These are phyloP conservation scores for Dictyostelium purpureum DNA, from an alignment of 78 protist genomes.

Conservation along the genomic window DNA sequence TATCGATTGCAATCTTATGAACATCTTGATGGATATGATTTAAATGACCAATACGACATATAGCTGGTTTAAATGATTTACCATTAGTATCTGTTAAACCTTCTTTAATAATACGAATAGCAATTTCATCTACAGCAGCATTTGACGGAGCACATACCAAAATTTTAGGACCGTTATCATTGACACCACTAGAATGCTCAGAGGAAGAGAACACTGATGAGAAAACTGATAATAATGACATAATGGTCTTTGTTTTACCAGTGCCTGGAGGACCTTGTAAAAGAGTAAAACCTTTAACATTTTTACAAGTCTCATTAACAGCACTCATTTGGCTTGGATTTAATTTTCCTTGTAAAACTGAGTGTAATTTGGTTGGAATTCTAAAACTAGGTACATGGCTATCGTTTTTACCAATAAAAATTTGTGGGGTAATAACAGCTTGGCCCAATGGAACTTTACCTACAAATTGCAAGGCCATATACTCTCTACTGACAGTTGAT, in stretches of 20 bases:
- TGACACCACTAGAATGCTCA: not conserved
- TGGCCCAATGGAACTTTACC: slow-evolving; percentile 44
- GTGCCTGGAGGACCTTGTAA: slow-evolving; percentile 91
- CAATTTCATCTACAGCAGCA: slow-evolving; percentile 92
- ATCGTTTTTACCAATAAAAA: not conserved
- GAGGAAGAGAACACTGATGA: not conserved
- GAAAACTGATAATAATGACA: slow-evolving; percentile 62
- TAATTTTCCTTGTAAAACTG: not conserved
- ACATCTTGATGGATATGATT: slow-evolving; percentile 26
- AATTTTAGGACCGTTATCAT: slow-evolving; percentile 28
- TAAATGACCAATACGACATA: slow-evolving; percentile 66
- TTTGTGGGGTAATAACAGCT: slow-evolving; percentile 13
- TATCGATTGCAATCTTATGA: slow-evolving; percentile 36
- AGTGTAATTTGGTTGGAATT: not conserved
- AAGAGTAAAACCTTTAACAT: slow-evolving; percentile 51
- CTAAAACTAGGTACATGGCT: not conserved
- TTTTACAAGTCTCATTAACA: not conserved
- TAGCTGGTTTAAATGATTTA: slow-evolving; percentile 9
- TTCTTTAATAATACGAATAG: slow-evolving; percentile 40
- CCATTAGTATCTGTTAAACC: slow-evolving; percentile 20
- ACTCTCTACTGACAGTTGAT: slow-evolving; percentile 52
- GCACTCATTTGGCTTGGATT: slow-evolving; percentile 67
- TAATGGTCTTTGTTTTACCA: slow-evolving; percentile 87
- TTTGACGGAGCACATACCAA: slow-evolving; percentile 92
- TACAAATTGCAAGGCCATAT: slow-evolving; percentile 48